Conservation (phyloP, 2,329 filamentous ascomycete species). For the Colletotrichum sp. region DNA sequence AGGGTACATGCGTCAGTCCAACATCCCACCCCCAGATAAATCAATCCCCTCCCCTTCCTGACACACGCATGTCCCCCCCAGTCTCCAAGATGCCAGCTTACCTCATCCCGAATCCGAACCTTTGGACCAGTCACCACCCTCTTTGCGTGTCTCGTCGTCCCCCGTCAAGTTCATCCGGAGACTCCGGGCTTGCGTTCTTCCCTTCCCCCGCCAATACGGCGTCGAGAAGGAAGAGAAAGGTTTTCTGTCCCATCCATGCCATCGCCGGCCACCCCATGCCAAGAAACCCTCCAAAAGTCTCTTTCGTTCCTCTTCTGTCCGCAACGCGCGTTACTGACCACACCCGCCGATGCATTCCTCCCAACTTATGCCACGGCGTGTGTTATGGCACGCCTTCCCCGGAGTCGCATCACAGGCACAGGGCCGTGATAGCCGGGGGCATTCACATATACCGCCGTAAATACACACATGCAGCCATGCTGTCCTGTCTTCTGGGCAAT, state of each 20-base stretch:
- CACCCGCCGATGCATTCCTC: neutral
- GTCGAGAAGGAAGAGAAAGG: neutral
- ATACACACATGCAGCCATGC: neutral
- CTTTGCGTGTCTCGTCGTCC: neutral
- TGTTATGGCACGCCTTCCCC: neutral
- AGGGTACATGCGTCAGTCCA: neutral
- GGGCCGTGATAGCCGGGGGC: neutral
- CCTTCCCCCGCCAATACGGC: neutral
- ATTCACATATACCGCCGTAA: neutral
- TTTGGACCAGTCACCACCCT: neutral
- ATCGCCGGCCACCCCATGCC: neutral
- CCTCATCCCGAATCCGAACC: neutral
- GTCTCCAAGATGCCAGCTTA: neutral
- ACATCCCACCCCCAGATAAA: neutral
- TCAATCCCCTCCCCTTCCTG: neutral
- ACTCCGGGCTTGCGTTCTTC: neutral
- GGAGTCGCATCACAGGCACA: neutral
- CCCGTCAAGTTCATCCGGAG: slow-evolving; percentile 4
- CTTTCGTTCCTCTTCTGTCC: neutral
- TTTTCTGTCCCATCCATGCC: neutral
- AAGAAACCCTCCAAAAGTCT: neutral
- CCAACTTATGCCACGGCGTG: neutral
- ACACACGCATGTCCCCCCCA: neutral
- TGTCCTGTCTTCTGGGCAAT: neutral
- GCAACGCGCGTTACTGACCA: neutral